A percentile compares a stretch with the other conserved stretches of the same genome.
Evolutionary conservation across 1,284 basidiomycete species (phyloP).

Genomic region (Chalciporus sp.): DNA sequence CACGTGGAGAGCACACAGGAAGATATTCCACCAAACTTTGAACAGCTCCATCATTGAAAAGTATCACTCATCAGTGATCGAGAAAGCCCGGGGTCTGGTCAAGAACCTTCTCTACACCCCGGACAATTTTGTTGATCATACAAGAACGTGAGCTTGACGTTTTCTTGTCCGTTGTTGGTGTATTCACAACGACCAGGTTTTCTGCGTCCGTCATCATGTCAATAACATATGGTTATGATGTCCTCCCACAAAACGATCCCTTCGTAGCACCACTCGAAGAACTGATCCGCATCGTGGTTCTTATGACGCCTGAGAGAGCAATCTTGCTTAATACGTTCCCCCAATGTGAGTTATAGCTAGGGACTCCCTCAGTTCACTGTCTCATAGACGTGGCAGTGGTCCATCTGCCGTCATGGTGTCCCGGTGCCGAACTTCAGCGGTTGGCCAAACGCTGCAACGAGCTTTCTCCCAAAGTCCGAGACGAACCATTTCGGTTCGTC

Average conservation of each 20-base stretch:
- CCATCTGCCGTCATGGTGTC: conserved; percentile 39
- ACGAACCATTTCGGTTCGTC: conserved; percentile 36
- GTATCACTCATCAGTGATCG: conserved; percentile 14
- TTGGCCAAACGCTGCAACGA: conserved; percentile 25
- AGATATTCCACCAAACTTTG: conserved; percentile 19
- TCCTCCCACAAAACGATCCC: conserved; percentile 16
- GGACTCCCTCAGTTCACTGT: conserved; percentile 5
- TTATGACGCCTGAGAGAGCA: conserved; percentile 25
- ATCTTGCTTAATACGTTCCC: conserved; percentile 23
- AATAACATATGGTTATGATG: conserved; percentile 25
- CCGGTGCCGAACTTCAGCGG: conserved; percentile 30
- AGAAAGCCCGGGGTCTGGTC: conserved; percentile 10
- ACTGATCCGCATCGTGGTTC: conserved; percentile 7
- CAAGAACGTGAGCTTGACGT: conserved; percentile 17
- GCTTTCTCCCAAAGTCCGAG: conserved; percentile 28
- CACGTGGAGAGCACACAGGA: conserved; percentile 20
- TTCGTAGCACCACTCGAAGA: conserved; percentile 20
- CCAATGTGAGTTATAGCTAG: conserved; percentile 17
- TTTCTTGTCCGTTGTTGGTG: background rate
- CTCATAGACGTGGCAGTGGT: conserved; percentile 19
- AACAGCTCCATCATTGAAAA: conserved; percentile 9
- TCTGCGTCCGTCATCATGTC: conserved; percentile 26
- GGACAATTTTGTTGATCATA: conserved; percentile 7
- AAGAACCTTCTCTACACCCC: conserved; percentile 14
- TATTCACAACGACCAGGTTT: conserved; percentile 11